These are phyloP conservation scores for Nannizziopsis arthrosporioides DNA, from an alignment of 2,329 filamentous ascomycete genomes.

Conservation along the genomic window DNA sequence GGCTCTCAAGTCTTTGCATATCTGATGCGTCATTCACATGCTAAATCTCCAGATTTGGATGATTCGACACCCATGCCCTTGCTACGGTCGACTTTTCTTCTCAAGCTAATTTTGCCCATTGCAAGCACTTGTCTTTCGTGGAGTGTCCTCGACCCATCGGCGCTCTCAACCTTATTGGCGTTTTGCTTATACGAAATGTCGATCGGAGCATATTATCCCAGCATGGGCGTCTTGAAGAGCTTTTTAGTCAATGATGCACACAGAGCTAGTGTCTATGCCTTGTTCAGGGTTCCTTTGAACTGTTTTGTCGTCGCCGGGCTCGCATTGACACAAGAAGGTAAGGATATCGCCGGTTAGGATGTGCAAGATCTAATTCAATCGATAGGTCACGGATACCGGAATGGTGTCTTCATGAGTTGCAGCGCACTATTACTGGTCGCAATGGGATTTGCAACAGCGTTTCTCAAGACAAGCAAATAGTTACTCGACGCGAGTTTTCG, in stretches of 20 bases:
- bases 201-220: slow-evolving; percentile 48
- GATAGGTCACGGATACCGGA: slow-evolving; percentile 19
- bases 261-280: slow-evolving; percentile 45
- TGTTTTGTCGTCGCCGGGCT: slow-evolving; percentile 44
- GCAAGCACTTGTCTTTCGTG: slow-evolving; percentile 33
- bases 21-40: slow-evolving; percentile 18
- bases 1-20: slow-evolving; percentile 45
- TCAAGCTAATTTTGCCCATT: slow-evolving; percentile 31
- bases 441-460: slow-evolving; percentile 8
- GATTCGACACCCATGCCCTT: slow-evolving; percentile 19
- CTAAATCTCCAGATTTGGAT: neutral
- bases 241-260: slow-evolving; percentile 44
- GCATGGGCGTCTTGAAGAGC: slow-evolving; percentile 45
- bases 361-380: neutral
- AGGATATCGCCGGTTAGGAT: neutral
- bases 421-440: slow-evolving; percentile 15
- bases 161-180: slow-evolving; percentile 41
- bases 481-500: no score
- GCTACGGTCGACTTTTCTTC: slow-evolving; percentile 24
- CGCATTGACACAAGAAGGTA: slow-evolving; percentile 36
- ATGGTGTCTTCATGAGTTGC: slow-evolving; percentile 24
- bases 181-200: slow-evolving; percentile 49
- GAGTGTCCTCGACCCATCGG: slow-evolving; percentile 30
- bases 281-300: slow-evolving; percentile 49
- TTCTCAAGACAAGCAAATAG: neutral